These are phyloP conservation scores for Elaphomyces granulatus DNA, from an alignment of 495 filamentous ascomycete genomes.

Conservation along the genomic window DNA sequence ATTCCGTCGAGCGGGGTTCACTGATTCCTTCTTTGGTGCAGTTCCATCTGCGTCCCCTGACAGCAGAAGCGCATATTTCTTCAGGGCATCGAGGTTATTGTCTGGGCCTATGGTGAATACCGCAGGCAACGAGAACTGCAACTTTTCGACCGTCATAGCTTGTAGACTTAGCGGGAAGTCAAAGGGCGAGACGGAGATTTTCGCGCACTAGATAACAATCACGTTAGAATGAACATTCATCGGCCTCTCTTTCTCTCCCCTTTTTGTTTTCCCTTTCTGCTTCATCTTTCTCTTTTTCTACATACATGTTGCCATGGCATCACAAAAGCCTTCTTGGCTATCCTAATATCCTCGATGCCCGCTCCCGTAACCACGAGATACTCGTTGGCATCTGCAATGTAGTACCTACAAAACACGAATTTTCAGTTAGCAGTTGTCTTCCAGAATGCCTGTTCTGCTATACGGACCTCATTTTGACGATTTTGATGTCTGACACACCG, in stretches of 20 bases:
- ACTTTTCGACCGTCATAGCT: slow-evolving; percentile 74
- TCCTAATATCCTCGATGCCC: slow-evolving; percentile 51
- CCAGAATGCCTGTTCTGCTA: too few species aligned
- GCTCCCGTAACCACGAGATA: slow-evolving; percentile 77
- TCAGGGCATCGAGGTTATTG: slow-evolving; percentile 46
- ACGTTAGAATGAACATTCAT: neutral
- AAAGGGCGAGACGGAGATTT: slow-evolving; percentile 55
- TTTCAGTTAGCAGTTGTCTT: too few species aligned
- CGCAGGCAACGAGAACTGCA: slow-evolving; percentile 64
- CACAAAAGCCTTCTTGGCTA: slow-evolving; percentile 58
- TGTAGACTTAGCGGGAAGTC: slow-evolving; percentile 63
- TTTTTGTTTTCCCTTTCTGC: slow-evolving; percentile 10
- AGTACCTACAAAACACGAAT: slow-evolving; percentile 17
- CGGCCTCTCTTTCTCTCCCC: too few species aligned
- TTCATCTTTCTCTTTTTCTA: slow-evolving; percentile 11
- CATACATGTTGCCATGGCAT: slow-evolving; percentile 48
- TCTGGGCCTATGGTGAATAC: slow-evolving; percentile 75
- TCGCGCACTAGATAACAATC: slow-evolving; percentile 13
- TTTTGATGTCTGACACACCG: too few species aligned
- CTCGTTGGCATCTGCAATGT: slow-evolving; percentile 27
- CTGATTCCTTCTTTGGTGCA: slow-evolving; percentile 13
- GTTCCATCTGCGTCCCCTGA: slow-evolving; percentile 39
- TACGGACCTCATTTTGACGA: neutral
- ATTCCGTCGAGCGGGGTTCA: slow-evolving; percentile 26
- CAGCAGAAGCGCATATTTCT: slow-evolving; percentile 65